phyloP scores from a whole-genome alignment of 345 rosid species.

The Ricinus communis region DNA sequence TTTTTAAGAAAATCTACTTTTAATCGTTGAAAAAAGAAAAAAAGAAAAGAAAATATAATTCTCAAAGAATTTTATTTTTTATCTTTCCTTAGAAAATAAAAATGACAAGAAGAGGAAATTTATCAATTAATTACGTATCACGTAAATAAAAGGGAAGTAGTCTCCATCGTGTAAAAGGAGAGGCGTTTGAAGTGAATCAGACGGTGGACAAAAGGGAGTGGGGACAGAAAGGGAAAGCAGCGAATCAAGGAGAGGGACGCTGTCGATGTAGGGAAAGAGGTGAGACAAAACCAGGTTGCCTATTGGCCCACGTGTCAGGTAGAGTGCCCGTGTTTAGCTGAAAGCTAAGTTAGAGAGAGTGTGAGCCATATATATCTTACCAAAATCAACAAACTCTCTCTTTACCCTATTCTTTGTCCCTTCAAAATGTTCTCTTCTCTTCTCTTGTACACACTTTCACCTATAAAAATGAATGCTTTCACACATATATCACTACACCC shows the following conservation, averaged over 20 bases:
- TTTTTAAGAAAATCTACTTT: too few species aligned
- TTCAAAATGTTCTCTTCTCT: not conserved
- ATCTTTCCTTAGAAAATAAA: too few species aligned
- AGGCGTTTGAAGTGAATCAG: not conserved
- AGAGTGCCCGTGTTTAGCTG: constrained; percentile 37
- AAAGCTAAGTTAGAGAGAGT: constrained; percentile 15
- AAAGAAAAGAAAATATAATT: too few species aligned
- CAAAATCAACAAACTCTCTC: not conserved
- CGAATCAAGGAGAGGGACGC: constrained; percentile 38
- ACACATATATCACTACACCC: too few species aligned
- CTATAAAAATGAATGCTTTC: not conserved
- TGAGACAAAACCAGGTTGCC: constrained; percentile 40
- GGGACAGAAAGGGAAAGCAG: constrained; percentile 40
- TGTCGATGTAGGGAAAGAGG: constrained; percentile 29
- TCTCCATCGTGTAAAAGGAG: not conserved
- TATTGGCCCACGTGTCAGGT: constrained; percentile 35
- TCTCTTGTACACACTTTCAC: too few species aligned
- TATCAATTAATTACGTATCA: too few species aligned
- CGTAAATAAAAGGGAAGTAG: too few species aligned
- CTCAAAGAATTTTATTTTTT: too few species aligned
- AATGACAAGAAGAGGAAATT: too few species aligned
- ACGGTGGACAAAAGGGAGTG: constrained; percentile 18
- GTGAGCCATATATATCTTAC: constrained; percentile 6
- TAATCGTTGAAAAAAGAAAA: too few species aligned
- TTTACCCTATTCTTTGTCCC: not conserved